Conservation (phyloP, 2,329 filamentous ascomycete genomes). For the Chaetothyriales sp. region DNA sequence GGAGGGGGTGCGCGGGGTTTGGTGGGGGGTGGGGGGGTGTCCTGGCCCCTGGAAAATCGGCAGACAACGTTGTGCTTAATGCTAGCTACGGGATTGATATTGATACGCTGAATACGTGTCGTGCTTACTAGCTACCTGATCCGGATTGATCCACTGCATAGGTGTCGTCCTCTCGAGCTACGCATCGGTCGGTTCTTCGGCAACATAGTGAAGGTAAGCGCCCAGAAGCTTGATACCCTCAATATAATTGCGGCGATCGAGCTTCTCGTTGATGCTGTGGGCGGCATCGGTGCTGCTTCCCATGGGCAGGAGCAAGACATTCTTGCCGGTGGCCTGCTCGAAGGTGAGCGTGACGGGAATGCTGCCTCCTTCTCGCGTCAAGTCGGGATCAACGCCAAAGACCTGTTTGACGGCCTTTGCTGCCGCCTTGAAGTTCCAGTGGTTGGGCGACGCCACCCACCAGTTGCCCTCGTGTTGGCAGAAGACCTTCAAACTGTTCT, state of each 20-base stretch:
- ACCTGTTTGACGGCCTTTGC: constrained; percentile 93
- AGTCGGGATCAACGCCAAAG: constrained; percentile 83
- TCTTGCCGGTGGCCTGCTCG: constrained; percentile 95
- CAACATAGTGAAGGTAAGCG: constrained; percentile 90
- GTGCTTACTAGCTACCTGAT: not conserved
- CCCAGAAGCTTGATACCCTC: constrained; percentile 93
- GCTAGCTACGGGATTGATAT: too few relatives aligned
- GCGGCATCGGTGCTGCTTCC: constrained; percentile 92
- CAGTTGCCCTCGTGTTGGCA: constrained; percentile 89
- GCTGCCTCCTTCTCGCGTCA: constrained; percentile 91
- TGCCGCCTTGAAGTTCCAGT: constrained; percentile 96
- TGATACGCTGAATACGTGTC: too few relatives aligned
- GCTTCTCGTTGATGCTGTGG: constrained; percentile 96
- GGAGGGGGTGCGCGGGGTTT: too few relatives aligned
- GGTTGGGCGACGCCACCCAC: constrained; percentile 95
- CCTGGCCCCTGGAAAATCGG: too few relatives aligned
- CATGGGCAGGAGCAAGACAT: constrained; percentile 90
- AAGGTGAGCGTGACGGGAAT: constrained; percentile 96
- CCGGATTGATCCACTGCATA: not conserved
- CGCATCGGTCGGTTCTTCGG: constrained; percentile 57
- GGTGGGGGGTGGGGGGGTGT: too few relatives aligned
- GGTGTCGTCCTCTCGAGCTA: not conserved
- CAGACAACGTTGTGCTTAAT: too few relatives aligned
- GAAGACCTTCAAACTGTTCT: constrained; percentile 75
- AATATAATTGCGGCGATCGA: constrained; percentile 95